Base-by-base conservation (phyloP, 768 basidiomycete species). In the Mycena rebaudengoi region DNA sequence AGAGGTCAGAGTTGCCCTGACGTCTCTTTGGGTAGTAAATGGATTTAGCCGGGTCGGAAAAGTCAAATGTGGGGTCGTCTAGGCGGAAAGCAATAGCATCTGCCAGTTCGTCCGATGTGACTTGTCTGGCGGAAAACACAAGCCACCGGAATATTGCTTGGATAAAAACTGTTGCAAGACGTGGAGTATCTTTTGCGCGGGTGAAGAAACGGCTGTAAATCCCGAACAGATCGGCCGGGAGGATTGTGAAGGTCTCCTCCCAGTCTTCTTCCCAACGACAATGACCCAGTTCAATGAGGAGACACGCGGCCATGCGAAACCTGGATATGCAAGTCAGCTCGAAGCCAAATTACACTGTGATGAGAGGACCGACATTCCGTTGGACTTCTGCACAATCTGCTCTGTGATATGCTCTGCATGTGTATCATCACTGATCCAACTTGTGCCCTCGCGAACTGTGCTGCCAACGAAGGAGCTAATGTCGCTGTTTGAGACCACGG, bases 71-170 rank as follows among this genome's bases (percentile, higher is more conserved):
- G 29, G 46, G 25, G 12, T 48, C 26, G 16, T 28, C 25, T 20
- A 48, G 29, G 29, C 46, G 46, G 26, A 48, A 48, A 29, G 46
- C 46, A 48, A 48, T 48, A 29, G 46, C 46, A 48, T 48, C 46
- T 29, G 26, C 46, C 13, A 48, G 46, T 16, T 48, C n/a, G n/a
- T n/a, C n/a, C n/a, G n/a, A n/a, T n/a, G n/a, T n/a, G n/a, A n/a
- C n/a, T n/a, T n/a, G n/a, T n/a, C n/a, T n/a, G n/a, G n/a, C n/a
- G n/a, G n/a, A n/a, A n/a, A n/a, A n/a, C n/a, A n/a, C n/a, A n/a
- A n/a, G n/a, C n/a, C n/a, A n/a, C n/a, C n/a, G n/a, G n/a, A n/a
- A n/a, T n/a, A n/a, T n/a, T n/a, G n/a, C n/a, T n/a, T n/a, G n/a
- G n/a, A n/a, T n/a, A n/a, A n/a, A n/a, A n/a, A n/a, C n/a, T n/a